phyloP scores from a whole-genome alignment of 768 basidiomycete species.

The Sarcomyxa edulis region DNA sequence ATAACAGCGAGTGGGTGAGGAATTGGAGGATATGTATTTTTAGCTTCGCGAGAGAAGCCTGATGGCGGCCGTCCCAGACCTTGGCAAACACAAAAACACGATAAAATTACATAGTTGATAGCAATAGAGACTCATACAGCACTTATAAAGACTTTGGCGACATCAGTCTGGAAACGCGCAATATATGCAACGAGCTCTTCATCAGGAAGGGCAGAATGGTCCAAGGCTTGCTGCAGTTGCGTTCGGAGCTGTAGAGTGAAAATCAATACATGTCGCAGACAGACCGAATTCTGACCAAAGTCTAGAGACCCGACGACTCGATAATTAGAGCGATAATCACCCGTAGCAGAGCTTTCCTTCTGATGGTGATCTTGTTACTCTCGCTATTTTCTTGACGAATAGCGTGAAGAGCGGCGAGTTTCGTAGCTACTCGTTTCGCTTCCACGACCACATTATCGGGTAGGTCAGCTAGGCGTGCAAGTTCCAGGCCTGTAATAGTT shows the following conservation, averaged over 20 bases:
- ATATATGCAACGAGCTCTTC: conserved; percentile 64
- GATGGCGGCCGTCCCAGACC: no score
- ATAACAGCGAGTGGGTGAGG: no score
- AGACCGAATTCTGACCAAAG: no score
- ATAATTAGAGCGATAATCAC: conserved; percentile 37
- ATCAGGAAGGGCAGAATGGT: conserved; percentile 71
- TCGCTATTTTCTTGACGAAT: conserved; percentile 57
- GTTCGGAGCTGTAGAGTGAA: conserved; percentile 53
- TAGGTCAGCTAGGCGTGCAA: conserved; percentile 84
- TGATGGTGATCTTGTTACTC: conserved; percentile 49
- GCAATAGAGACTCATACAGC: no score
- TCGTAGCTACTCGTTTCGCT: conserved; percentile 54
- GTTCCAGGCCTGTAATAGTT: conserved; percentile 65
- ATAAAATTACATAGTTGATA: no score
- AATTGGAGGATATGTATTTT: no score
- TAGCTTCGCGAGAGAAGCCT: no score
- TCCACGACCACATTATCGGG: conserved; percentile 66
- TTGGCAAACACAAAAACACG: no score
- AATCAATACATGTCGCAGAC: no score
- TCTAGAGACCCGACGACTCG: no score
- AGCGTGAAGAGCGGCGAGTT: conserved; percentile 52
- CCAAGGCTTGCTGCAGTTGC: conserved; percentile 67
- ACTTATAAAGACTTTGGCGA: conserved; percentile 52
- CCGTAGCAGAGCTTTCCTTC: conserved; percentile 64
- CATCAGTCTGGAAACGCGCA: conserved; percentile 63